Conservation (phyloP, 257 asterid genomes). For the Solanum medicagineum region DNA sequence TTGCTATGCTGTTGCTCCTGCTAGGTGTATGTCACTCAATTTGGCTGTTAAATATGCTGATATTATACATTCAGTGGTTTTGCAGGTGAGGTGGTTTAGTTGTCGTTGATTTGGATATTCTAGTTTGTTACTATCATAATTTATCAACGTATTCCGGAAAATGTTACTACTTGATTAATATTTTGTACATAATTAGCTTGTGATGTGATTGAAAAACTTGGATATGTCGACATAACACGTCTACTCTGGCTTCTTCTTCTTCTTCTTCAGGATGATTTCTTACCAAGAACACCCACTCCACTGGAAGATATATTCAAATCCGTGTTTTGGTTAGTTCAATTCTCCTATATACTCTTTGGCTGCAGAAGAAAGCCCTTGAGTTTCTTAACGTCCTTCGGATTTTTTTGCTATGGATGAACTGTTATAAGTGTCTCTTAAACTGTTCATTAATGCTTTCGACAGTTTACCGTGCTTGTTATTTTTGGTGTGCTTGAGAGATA, state of each 20-base stretch:
- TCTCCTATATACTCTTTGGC: background rate
- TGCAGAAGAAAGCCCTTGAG: background rate
- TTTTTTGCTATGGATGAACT: constrained; percentile 14
- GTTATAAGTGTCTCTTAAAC: constrained; percentile 21
- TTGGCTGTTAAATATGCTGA: constrained; percentile 94
- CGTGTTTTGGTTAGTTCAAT: constrained; percentile 66
- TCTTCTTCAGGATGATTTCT: constrained; percentile 74
- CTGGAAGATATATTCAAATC: constrained; percentile 89
- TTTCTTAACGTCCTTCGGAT: background rate
- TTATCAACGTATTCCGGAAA: background rate
- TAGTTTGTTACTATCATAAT: background rate
- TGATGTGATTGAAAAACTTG: background rate
- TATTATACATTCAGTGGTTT: constrained; percentile 57
- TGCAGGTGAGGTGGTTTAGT: constrained; percentile 52
- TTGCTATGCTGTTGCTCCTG: constrained; percentile 89
- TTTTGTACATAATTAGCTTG: background rate
- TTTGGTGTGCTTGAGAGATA: constrained; percentile 85
- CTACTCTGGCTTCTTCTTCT: background rate
- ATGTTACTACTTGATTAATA: background rate
- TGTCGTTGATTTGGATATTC: background rate
- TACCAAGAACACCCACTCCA: constrained; percentile 93
- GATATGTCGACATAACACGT: background rate
- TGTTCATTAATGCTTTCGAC: constrained; percentile 60
- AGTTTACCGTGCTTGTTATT: constrained; percentile 94
- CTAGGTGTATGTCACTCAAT: constrained; percentile 91